Base-by-base conservation (phyloP, 495 filamentous ascomycete genomes). In the Annulohypoxylon maeteangense region DNA sequence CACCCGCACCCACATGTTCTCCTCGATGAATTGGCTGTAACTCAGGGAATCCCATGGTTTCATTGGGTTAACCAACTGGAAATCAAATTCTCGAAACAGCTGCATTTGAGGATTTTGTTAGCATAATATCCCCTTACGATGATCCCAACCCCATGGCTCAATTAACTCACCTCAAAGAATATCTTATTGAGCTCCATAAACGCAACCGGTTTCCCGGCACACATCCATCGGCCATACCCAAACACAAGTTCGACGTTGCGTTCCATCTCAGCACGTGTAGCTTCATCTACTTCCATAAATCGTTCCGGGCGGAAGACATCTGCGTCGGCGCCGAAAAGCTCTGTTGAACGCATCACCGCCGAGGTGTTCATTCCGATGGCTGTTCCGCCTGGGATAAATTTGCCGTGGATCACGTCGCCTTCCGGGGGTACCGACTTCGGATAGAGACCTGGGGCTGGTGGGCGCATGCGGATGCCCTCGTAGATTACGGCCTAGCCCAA, bases 1-100 rank as follows among this genome's bases (percentile, higher is more conserved):
- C 12, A 69, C 38, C 40, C 59, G 38, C 14, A 69, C 67, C 67
- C 67, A 69, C 67, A 69, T 69, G 20, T 69, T 69, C 11, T 69
- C 67, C 40, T 69, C 67, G 42, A 69, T 64, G 23, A 69, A 69
- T 53, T 69, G 67, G 53, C 67, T 69, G 29, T 69, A 69, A 45
- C 67, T 69, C 5, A n/a, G 31, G 16, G 67, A 69, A 23, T 69
- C 59, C 67, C 67, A 69, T 1, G 67, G 67, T 22, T 63, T 69
- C 67, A 69, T 69, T 20, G 67, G 67, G 45, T 69, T 69, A 36
- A 69, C 67, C 11, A 54, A 20, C 29, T 54, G 50, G 50, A 54
- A 54, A 54, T 54, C 50, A 8, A 54, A 54, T 34, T 54, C 50
- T 20, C 50, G 50, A 1, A 54, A 54, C 10, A 54, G 3, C 50